Conservation (phyloP, 805 yeast species). For the Priceomyces castillae region DNA sequence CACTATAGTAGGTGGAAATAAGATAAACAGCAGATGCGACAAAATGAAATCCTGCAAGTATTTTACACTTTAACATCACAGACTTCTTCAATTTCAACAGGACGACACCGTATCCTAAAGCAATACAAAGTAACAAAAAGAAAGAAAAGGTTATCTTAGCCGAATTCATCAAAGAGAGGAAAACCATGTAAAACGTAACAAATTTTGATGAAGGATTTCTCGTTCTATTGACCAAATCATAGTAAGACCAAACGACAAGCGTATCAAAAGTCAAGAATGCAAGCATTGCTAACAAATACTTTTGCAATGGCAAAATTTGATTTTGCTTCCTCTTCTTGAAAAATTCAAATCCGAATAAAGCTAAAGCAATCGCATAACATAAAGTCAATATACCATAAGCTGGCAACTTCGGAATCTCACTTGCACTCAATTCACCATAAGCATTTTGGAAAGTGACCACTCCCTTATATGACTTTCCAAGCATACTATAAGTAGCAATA, state of each 20-base stretch:
- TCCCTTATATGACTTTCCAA: slow-evolving; percentile 52
- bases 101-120: slow-evolving; percentile 94
- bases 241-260: slow-evolving; percentile 86
- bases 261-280: slow-evolving; percentile 81
- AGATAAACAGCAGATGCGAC: slow-evolving; percentile 34
- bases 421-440: slow-evolving; percentile 83
- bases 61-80: slow-evolving; percentile 58
- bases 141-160: slow-evolving; percentile 83
- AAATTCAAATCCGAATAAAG: slow-evolving; percentile 82
- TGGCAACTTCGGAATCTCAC: slow-evolving; percentile 88
- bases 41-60: slow-evolving; percentile 41
- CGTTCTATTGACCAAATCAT: slow-evolving; percentile 70
- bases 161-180: slow-evolving; percentile 77
- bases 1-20: slow-evolving; percentile 31
- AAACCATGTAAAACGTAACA: slow-evolving; percentile 64
- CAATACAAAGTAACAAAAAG: slow-evolving; percentile 78
- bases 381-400: slow-evolving; percentile 84
- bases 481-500: slow-evolving; percentile 61
- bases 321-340: slow-evolving; percentile 70
- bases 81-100: slow-evolving; percentile 76
- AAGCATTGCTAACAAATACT: slow-evolving; percentile 83
- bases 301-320: slow-evolving; percentile 86
- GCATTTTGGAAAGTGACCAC: slow-evolving; percentile 86
- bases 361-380: slow-evolving; percentile 75
- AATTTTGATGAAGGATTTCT: slow-evolving; percentile 52